phyloP scores from a whole-genome alignment of 306 rosid species.

The Malus fusca region DNA sequence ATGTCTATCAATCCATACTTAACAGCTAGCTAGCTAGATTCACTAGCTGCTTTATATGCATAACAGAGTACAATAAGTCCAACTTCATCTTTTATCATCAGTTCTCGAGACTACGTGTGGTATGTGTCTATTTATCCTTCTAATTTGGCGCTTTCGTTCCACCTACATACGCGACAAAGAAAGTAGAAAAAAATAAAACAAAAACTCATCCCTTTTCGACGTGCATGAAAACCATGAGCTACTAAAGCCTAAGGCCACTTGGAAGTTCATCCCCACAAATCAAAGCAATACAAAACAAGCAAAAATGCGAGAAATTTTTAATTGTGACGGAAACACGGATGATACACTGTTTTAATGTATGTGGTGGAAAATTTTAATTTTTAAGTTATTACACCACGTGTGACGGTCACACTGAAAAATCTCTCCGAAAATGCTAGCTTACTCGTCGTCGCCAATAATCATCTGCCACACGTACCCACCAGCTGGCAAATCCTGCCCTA shows the following conservation, averaged over 20 bases:
- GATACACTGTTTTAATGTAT: too few relatives aligned
- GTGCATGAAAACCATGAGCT: not conserved
- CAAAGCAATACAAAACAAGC: not conserved
- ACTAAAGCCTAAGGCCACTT: not conserved
- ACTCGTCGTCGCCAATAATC: not conserved
- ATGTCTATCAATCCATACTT: not conserved
- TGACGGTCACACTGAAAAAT: too few relatives aligned
- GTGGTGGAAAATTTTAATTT: too few relatives aligned
- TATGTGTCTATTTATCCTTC: not conserved
- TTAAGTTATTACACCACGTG: too few relatives aligned
- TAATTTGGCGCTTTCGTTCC: not conserved
- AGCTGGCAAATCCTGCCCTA: conserved; percentile 18
- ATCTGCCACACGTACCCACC: not conserved
- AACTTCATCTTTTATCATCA: too few relatives aligned
- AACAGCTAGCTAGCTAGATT: not conserved
- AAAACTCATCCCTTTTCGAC: not conserved
- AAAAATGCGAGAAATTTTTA: not conserved
- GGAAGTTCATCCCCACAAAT: not conserved
- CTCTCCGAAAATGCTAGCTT: too few relatives aligned
- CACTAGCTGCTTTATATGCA: not conserved
- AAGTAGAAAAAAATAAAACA: not conserved
- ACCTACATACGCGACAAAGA: not conserved
- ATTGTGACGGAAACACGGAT: too few relatives aligned
- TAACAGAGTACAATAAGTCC: too few relatives aligned
- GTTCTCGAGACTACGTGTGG: not conserved